Evolutionary conservation across 192 early-diverging fungal genomes (phyloP), one percentile per base, ranked within the genome.

Genomic region (Coemansia asiatica): DNA sequence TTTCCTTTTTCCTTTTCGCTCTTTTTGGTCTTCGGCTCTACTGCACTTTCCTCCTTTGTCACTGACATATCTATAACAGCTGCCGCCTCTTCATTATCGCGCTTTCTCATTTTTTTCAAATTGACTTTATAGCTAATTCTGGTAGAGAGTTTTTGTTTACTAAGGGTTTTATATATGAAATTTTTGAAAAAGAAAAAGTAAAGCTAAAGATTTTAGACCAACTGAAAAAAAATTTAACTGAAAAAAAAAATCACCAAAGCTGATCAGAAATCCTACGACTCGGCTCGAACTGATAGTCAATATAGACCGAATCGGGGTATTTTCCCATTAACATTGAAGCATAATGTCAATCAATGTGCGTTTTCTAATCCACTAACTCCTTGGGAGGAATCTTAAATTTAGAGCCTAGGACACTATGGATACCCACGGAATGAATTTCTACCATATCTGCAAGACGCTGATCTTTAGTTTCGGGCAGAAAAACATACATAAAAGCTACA

Each of bases 401-500:
- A 2, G 48, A 16, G 4, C 19, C 49, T 33, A 81, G 54, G 10
- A 75, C 63, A 47, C 61, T 81, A 57, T 82, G 79, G 4, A 82
- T 51, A 25, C 79, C 74, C 2, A 71, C 65, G 18, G 74, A 82
- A 38, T 82, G 79, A 8, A 68, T 47, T n/a, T 58, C 60, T 0
- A 72, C 67, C 25, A 87, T 66, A 23, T 89, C 87, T n/a, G 87
- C 83, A n/a, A 87, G 66, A 16, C 76, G 79, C 44, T 85, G 74
- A 57, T 88, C 90, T 64, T 89, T 90, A 15, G 91, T 93, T 83
- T 94, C 93, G 2, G 92, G 92, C 25, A 95, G 79, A 48, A 85
- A 85, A 53, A 83, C 67, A 28, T 73, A 75, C 44, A 87, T 76
- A 56, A 89, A 89, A 7, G 85, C 56, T 23, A 85, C 81, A 10